Base-by-base conservation (phyloP, 2,329 filamentous ascomycete genomes). In the Nannizziopsis barbatae region DNA sequence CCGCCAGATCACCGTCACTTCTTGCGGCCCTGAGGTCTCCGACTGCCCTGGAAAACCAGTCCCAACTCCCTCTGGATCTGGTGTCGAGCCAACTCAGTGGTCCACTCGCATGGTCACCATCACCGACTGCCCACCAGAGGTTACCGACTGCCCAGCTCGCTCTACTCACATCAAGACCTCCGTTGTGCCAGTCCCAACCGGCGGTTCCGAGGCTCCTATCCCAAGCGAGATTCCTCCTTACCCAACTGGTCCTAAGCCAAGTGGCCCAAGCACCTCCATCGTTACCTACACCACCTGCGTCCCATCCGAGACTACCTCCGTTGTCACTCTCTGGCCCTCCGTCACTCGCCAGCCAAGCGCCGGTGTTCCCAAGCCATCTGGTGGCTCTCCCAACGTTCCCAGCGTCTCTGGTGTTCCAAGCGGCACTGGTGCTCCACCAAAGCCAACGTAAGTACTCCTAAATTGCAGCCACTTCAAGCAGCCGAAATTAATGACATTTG, bases 1-100 rank as follows among this genome's bases (percentile, higher is more conserved):
- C 56, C 71, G 78, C 62, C 70, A 74, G 62, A 69, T 76, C 57
- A 81, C 78, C 67, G 69, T 81, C 73, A 81, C 75, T 65, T 77
- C 75, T 46, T 81, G 77, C 72, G 72, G 66, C 50, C 69, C 77
- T 43, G 71, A 72, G 52, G 77, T 82, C 60, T 74, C 76, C 64
- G 61, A 83, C 77, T 84, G 81, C 65, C 65, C 66, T 38, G 64
- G 58, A 51, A n/a, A 48, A 50, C 44, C 41, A 57, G 50, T n/a
- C n/a, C 52, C 51, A 49, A 54, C 51, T 40, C 55, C 59, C 52
- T 56, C 55, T 50, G 53, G 60, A 51, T 50, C 53, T 49, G 56
- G 52, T 53, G 53, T 52, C 43, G 57, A 50, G 12, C 42, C 50
- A 14, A 52, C 75, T 59, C 67, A 79, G 66, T 78, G 75, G 72